Evolutionary conservation across 164 flowering plant species (phyloP).

Genomic region (Magnolia changhungtana): DNA sequence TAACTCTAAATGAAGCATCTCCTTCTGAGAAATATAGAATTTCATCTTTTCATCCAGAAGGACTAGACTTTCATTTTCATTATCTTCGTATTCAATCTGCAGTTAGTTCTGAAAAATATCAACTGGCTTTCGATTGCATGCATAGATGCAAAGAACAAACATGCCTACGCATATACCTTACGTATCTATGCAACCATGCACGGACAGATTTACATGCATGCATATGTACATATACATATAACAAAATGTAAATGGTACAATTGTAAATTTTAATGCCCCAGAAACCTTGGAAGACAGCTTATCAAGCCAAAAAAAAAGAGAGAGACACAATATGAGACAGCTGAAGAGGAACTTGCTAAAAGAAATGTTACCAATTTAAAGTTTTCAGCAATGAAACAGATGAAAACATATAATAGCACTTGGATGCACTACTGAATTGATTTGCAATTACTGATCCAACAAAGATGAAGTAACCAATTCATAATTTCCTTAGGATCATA

Average conservation of each 20-base stretch:
- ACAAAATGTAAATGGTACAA: background rate
- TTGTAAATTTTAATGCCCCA: background rate
- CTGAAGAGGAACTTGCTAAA: background rate
- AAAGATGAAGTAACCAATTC: background rate
- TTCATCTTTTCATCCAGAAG: slow-evolving; percentile 61
- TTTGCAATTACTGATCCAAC: background rate
- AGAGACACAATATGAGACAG: background rate
- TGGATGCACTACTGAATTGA: background rate
- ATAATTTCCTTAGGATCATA: background rate
- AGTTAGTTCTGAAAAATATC: background rate
- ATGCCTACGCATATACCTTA: background rate
- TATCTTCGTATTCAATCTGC: slow-evolving; percentile 80
- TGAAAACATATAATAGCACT: background rate
- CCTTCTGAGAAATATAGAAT: slow-evolving; percentile 63
- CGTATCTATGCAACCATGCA: background rate
- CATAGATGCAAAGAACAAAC: background rate
- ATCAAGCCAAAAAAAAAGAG: background rate
- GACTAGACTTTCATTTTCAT: slow-evolving; percentile 57
- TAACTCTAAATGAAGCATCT: slow-evolving; percentile 60
- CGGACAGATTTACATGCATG: background rate
- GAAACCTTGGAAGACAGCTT: background rate
- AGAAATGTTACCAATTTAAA: background rate
- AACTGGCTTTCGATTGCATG: background rate
- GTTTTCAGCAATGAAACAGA: background rate
- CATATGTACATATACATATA: background rate